Evolutionary conservation across 805 yeast species (phyloP).

Genomic region (Torulaspora gathmanii): DNA sequence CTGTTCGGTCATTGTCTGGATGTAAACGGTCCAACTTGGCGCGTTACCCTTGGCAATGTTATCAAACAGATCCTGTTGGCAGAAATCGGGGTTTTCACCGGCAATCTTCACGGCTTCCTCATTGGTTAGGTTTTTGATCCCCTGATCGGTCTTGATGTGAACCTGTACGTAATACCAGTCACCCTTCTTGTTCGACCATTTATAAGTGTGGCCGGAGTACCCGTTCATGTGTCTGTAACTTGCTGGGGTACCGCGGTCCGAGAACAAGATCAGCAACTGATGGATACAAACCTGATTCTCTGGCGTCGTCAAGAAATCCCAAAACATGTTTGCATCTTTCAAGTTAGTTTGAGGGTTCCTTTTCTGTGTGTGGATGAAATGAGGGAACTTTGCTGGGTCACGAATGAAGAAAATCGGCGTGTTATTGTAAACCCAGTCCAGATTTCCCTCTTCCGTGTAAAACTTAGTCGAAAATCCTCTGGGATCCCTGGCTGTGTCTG

Average conservation of each 20-base stretch:
- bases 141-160: constrained; percentile 52
- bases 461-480: constrained; percentile 64
- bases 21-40: constrained; percentile 82
- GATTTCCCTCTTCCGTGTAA: constrained; percentile 62
- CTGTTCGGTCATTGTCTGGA: constrained; percentile 82
- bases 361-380: constrained; percentile 65
- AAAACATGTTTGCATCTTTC: constrained; percentile 75
- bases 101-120: constrained; percentile 66
- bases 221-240: constrained; percentile 57
- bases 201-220: constrained; percentile 63
- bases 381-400: constrained; percentile 60
- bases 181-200: constrained; percentile 53
- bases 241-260: constrained; percentile 61
- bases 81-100: constrained; percentile 78
- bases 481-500: constrained; percentile 66
- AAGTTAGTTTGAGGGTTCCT: constrained; percentile 66
- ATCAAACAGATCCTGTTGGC: constrained; percentile 74
- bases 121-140: constrained; percentile 47
- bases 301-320: constrained; percentile 67
- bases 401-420: constrained; percentile 64
- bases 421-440: constrained; percentile 71
- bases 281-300: constrained; percentile 71
- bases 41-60: constrained; percentile 70
- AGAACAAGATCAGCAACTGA: constrained; percentile 57
- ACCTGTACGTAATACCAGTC: constrained; percentile 54